Base-by-base conservation (phyloP, 768 basidiomycete species). In the Tulasnella sp. region DNA sequence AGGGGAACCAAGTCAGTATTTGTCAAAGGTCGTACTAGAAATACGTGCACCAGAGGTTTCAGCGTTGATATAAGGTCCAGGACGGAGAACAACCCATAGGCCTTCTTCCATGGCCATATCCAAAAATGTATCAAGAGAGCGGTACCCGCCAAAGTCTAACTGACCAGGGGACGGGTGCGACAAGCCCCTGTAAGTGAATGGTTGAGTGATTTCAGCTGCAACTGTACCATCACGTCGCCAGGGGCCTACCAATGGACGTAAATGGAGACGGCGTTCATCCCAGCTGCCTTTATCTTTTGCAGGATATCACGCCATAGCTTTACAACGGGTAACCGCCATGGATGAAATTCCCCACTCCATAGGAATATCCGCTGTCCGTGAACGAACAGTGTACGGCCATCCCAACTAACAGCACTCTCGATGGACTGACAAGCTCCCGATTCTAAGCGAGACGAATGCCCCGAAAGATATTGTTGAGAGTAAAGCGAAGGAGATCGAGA, bases 281-380 rank as follows among this genome's bases (percentile, higher is more conserved):
- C 88, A 0, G 84, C 80, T 4, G 86, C 88, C 64, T 86, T 86
- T 59, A 79, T 72, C 65, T 86, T 90, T 62, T 90, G 81, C 39
- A 90, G 76, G 49, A 90, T 80, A 64, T 89, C 88, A 11, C 79
- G 74, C 86, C 88, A 91, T 55, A 90, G 68, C 2, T 78, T 78
- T 14, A 83, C 85, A 0, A 88, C 82, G 8, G 86, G 88, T 6
- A 90, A 69, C 21, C 86, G 78, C 71, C 85, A 90, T 0, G 85
- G 79, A 63, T 89, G 88, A 67, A 88, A 86, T 67, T 89, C 88
- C 57, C 88, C 88, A 53, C 69, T 84, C 84, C 85, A 76, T 3
- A 88, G 67, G 62, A 88, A 85, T 17, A 85, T 66, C 14, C 86
- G 73, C 63, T 86, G 85, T 3, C 80, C 81, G 40, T 78, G 75